These are phyloP conservation scores for Suillus spraguei DNA, from an alignment of 768 basidiomycete genomes.

Conservation along the genomic window DNA sequence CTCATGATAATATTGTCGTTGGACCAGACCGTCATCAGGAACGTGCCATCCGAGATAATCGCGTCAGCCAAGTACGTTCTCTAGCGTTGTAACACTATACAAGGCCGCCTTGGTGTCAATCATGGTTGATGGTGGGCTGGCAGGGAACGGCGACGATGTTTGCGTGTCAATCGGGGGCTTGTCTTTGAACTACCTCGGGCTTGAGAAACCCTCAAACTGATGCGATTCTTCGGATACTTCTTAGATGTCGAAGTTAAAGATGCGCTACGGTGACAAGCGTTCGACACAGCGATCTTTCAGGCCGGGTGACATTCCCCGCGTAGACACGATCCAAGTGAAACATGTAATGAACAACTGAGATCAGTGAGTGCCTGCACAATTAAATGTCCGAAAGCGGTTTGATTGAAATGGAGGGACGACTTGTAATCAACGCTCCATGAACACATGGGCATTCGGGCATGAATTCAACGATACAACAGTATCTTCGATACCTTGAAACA, in stretches of 20 bases:
- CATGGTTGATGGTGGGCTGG: background rate
- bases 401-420: conserved; percentile 4
- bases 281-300: background rate
- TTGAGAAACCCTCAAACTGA: background rate
- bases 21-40: background rate
- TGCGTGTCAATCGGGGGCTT: background rate
- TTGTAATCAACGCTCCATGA: background rate
- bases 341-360: background rate
- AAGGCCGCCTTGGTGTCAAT: background rate
- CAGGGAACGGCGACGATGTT: background rate
- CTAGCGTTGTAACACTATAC: background rate
- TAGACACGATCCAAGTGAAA: no score
- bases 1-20: background rate
- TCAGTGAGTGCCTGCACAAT: background rate
- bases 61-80: background rate
- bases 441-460: background rate
- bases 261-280: background rate
- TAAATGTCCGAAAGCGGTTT: background rate
- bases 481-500: background rate
- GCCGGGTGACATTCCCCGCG: background rate
- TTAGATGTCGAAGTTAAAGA: background rate
- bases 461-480: background rate
- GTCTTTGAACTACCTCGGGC: background rate
- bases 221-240: background rate
- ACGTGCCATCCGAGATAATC: background rate